Evolutionary conservation across 495 filamentous ascomycete species (phyloP), one percentile per base, ranked within the genome.

Genomic region (Penicillium fimorum): DNA sequence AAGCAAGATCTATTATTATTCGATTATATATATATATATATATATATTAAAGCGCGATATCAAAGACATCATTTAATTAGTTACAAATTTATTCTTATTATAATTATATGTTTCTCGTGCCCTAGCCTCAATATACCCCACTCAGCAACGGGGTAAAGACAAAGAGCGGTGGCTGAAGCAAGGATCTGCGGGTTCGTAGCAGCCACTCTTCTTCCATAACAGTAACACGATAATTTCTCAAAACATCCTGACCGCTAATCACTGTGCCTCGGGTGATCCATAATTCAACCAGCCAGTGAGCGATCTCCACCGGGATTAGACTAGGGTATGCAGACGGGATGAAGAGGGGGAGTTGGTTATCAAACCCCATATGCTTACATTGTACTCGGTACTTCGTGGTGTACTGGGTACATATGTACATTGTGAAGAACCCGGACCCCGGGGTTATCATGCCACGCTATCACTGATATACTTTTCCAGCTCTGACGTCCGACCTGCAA

Each of bases 141-240:
- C 48, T 9, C 6, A 35, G 7, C 9, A 35, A 50, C n/a, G 35
- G 17, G 35, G 35, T 38, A 49, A 27, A 20, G n/a, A 33, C 29
- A 50, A 53, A 41, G 48, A 47, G 42, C 48, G 47, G 56, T 59
- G 60, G 52, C 53, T 59, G 35, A 43, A 43, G 53, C 53, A 47
- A 56, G 56, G 56, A 58, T 50, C 47, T 43, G 37, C 40, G 27
- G 2, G 45, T 32, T 44, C 38, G 32, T 45, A 37, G 48, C 44
- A 51, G 52, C 43, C 50, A 53, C 50, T 30, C 49, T 27, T 38
- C 24, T 27, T 24, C 32, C 33, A 27, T 38, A 22, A 24, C 37
- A 51, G 29, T 15, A 5, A 46, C 17, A 15, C 17, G 24, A 46
- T 22, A 42, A 25, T 40, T 17, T 38, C 35, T 46, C 32, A 35